Percentiles rank a stretch among this genome's conserved stretches.
phyloP scores from a whole-genome alignment of 495 filamentous ascomycete genomes.

The Neurospora sublineolata region DNA sequence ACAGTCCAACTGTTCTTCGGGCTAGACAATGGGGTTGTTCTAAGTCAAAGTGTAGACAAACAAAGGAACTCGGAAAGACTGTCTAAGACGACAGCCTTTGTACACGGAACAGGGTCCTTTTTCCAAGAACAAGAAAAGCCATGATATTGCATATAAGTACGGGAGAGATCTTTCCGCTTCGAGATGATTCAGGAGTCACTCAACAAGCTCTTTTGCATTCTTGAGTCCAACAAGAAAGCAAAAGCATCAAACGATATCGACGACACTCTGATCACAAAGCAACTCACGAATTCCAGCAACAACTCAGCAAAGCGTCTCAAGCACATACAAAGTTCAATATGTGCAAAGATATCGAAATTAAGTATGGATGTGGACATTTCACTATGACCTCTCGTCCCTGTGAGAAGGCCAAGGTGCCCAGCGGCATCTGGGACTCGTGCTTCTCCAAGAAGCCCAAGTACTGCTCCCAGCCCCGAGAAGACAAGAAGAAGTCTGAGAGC shows the following conservation, averaged over 20 bases:
- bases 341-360: neutral
- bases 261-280: neutral
- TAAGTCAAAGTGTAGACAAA: neutral
- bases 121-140: neutral
- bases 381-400: neutral
- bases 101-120: neutral
- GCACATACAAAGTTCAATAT: neutral
- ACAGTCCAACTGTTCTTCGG: neutral
- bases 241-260: neutral
- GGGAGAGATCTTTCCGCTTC: neutral
- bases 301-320: neutral
- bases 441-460: neutral
- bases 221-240: neutral
- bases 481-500: neutral
- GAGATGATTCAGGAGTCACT: neutral
- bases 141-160: neutral
- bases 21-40: neutral
- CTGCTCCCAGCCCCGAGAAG: neutral
- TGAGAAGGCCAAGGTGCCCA: neutral
- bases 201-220: neutral
- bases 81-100: neutral
- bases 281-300: neutral
- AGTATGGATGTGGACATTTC: neutral
- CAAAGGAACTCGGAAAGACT: neutral
- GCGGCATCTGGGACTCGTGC: neutral